These are phyloP conservation scores for Picocystis sp. DNA, from an alignment of 163 green algal species.

Conservation along the genomic window DNA sequence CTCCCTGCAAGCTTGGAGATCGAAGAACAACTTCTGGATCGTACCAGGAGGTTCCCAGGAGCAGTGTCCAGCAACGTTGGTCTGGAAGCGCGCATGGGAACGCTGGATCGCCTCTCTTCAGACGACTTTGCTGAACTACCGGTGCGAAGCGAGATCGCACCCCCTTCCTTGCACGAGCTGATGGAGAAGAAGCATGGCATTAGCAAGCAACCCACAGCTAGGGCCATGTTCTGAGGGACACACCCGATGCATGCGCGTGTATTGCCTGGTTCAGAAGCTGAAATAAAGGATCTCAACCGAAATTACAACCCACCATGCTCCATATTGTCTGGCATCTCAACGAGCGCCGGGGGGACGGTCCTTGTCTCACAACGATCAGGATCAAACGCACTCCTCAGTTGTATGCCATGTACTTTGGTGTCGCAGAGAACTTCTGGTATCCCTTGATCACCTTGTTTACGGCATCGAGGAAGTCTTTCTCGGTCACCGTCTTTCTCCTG, in stretches of 20 bases:
- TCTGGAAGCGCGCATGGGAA: slow-evolving; percentile 3
- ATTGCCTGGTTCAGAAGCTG: neutral
- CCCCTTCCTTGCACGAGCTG: slow-evolving; percentile 1
- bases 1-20: slow-evolving; percentile 59
- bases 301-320: neutral
- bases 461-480: slow-evolving; percentile 97
- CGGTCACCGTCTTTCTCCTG: slow-evolving; percentile 81
- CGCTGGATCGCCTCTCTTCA: slow-evolving; percentile 1
- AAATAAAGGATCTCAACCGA: neutral
- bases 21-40: slow-evolving; percentile 61
- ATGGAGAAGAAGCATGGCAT: slow-evolving; percentile 4
- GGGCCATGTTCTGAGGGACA: neutral
- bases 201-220: neutral
- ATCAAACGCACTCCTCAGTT: slow-evolving; percentile 31
- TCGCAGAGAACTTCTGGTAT: slow-evolving; percentile 58
- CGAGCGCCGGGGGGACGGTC: neutral
- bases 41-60: too few relatives aligned
- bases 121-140: neutral
- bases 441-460: slow-evolving; percentile 89
- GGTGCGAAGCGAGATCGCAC: slow-evolving; percentile 1
- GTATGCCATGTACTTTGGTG: slow-evolving; percentile 97
- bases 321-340: neutral
- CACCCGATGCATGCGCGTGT: neutral
- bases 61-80: neutral
- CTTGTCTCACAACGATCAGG: neutral